Evolutionary conservation across 495 filamentous ascomycete species (phyloP).

Genomic region (Penicillium coprophilum): DNA sequence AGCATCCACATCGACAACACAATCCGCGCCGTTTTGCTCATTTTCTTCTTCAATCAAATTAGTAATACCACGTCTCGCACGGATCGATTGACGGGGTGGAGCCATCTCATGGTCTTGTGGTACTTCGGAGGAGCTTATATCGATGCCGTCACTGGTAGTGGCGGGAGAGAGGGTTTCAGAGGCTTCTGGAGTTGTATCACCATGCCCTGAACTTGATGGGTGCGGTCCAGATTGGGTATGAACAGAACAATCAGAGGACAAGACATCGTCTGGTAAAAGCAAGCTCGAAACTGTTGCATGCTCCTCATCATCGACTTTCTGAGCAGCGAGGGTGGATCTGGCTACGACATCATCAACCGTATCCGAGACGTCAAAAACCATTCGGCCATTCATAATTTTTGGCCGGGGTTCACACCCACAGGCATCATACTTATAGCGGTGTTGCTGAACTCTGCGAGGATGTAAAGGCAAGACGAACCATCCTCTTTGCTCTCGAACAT

Average conservation of each 20-base stretch:
- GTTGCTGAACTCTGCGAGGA: conserved; percentile 44
- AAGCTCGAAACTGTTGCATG: background rate
- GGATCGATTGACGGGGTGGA: background rate
- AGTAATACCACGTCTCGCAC: conserved; percentile 6
- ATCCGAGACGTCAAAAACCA: conserved; percentile 35
- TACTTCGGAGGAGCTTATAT: background rate
- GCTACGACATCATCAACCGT: conserved; percentile 26
- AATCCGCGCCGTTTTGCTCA: background rate
- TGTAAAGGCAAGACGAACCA: conserved; percentile 55
- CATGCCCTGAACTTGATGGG: background rate
- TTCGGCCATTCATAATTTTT: conserved; percentile 15
- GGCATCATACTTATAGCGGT: conserved; percentile 36
- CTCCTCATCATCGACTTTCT: background rate
- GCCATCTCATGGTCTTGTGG: background rate
- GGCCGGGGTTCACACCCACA: conserved; percentile 44
- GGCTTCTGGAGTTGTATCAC: background rate
- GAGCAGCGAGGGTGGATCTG: conserved; percentile 20
- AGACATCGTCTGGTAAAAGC: conserved; percentile 30
- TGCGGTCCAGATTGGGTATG: background rate
- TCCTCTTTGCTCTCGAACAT: conserved; percentile 29
- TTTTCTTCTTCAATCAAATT: conserved; percentile 23
- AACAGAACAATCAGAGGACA: conserved; percentile 31
- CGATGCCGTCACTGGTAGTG: background rate
- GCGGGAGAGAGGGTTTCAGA: background rate
- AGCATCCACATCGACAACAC: background rate